Evolutionary conservation across 2,329 filamentous ascomycete genomes (phyloP), one percentile per base, ranked within the genome.

Genomic region (Cryoendolithus antarcticus): DNA sequence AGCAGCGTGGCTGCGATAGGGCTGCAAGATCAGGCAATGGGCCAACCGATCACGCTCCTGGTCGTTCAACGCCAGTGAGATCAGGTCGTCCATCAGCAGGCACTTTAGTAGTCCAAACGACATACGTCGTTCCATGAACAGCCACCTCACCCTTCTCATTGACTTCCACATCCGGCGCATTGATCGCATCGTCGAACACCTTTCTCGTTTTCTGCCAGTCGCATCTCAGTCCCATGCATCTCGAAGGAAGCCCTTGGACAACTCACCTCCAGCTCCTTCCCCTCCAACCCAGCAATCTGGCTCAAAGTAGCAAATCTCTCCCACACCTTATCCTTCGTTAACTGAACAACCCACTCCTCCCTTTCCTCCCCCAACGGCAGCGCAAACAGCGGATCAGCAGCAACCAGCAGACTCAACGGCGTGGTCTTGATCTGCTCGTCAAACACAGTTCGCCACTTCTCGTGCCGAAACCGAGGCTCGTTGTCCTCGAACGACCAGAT

Each of bases 361-460:
- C 58, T 62, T 27, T 73, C 64, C 52, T 79, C 71, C 7, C 69
- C 70, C 5, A 83, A 59, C 1, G 79, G 78, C 29, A 78, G 62
- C 9, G 72, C 68, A 53, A 85, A 85, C 24, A 77, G 54, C 21
- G 69, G 65, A 44, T 72, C 57, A 12, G 47, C 44, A n/a, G 58
- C 51, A 6, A 55, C 53, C 15, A 66, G 48, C 30, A 57, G 35
- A 2, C 54, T 67, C n/a, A 74, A 44, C 2, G 71, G 70, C 32
- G 64, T 72, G 29, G 57, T 63, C 38, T 70, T 63, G 5, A 71
- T 57, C 51, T 82, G 75, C 8, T 69, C 61, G 29, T 76, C 71
- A 48, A 86, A 84, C 2, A 80, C 70, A 9, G 71, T 55, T 45
- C 69, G 69, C 82, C 81, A 86, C 51, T 69, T 57, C 47, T 67